Percentiles rank a stretch among this genome's conserved stretches.
Conservation (phyloP, 1,139 yeast genomes). For the Sugiyamaella sp. region DNA sequence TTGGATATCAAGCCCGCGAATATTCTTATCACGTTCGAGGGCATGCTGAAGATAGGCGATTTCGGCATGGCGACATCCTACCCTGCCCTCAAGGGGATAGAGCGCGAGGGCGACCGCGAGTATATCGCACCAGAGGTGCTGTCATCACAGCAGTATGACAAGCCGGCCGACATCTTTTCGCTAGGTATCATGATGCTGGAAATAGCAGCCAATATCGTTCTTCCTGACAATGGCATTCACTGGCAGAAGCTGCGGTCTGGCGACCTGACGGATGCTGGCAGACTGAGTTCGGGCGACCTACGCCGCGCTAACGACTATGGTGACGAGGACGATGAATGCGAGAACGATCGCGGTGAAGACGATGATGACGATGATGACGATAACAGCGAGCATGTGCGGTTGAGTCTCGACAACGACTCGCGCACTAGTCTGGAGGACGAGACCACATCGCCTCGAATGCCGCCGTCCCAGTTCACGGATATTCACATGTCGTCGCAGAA, state of each 20-base stretch:
- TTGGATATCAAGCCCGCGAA: conserved; percentile 94
- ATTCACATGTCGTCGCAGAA: not conserved
- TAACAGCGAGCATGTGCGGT: conserved; percentile 7
- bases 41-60: conserved; percentile 83
- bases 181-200: conserved; percentile 91
- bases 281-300: conserved; percentile 70
- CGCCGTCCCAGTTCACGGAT: conserved; percentile 10
- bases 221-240: conserved; percentile 95
- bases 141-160: conserved; percentile 78
- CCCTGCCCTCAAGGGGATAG: conserved; percentile 55
- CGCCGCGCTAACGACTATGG: conserved; percentile 24
- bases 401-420: conserved; percentile 12
- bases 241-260: conserved; percentile 98
- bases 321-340: conserved; percentile 25
- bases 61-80: conserved; percentile 74
- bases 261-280: conserved; percentile 93
- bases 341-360: not conserved
- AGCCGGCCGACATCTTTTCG: conserved; percentile 93
- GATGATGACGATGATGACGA: conserved; percentile 8
- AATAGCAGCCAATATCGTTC: conserved; percentile 90
- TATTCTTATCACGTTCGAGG: conserved; percentile 91
- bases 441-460: conserved; percentile 9
- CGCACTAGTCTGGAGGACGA: conserved; percentile 13
- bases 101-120: conserved; percentile 95
- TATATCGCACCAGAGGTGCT: conserved; percentile 97